Percentiles rank a stretch among this genome's conserved stretches.
phyloP scores from a whole-genome alignment of 176 grass and related monocot genomes.

The Tuctoria greenei region DNA sequence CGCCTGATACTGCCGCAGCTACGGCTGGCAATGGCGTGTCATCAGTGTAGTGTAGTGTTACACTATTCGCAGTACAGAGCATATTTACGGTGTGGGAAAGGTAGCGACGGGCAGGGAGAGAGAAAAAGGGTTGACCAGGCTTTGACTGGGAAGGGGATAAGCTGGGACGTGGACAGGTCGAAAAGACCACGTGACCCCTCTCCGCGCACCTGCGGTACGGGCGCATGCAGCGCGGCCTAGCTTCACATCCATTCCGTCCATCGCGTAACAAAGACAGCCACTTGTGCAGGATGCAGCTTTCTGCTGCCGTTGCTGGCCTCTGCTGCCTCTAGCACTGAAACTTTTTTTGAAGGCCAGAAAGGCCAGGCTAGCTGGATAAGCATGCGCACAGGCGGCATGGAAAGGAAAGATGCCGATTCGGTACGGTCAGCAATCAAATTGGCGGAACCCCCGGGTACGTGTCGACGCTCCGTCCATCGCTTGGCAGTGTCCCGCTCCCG shows the following conservation, averaged over 20 bases:
- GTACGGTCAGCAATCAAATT: slow-evolving; percentile 23
- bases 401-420: slow-evolving; percentile 36
- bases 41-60: not conserved
- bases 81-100: not conserved
- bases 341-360: not conserved
- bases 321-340: slow-evolving; percentile 6
- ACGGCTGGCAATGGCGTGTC: not conserved
- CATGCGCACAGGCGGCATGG: too few species aligned
- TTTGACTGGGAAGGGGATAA: slow-evolving; percentile 50
- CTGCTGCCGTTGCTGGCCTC: not conserved
- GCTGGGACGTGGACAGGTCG: slow-evolving; percentile 56
- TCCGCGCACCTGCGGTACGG: not conserved
- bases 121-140: slow-evolving; percentile 32
- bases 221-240: not conserved
- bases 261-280: slow-evolving; percentile 27
- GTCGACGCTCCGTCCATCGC: not conserved
- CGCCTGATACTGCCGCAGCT: slow-evolving; percentile 20
- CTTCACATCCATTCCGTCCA: slow-evolving; percentile 22
- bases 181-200: slow-evolving; percentile 63
- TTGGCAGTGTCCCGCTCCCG: slow-evolving; percentile 13
- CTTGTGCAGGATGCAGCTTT: not conserved
- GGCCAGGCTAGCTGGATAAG: too few species aligned
- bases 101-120: not conserved
- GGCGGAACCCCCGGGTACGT: not conserved
- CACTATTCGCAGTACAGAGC: not conserved